Base-by-base conservation (phyloP, 805 yeast genomes). In the Yarrowia yakushimensis region DNA sequence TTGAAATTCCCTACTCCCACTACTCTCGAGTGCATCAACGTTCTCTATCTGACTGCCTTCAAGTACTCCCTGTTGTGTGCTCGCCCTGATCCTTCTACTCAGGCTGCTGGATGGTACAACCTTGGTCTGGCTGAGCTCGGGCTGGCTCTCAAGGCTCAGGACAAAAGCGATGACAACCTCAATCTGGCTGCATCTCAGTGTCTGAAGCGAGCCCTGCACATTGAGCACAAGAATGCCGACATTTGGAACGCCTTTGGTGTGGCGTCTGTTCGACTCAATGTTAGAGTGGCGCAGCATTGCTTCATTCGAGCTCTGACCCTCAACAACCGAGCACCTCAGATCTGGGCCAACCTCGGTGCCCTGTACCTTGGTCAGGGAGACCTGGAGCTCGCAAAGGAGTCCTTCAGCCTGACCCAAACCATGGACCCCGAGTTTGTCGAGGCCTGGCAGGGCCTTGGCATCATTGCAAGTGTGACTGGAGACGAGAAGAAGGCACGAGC, bases 361-460 rank as follows among this genome's bases (percentile, higher is more conserved):
- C 76, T 94, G 34, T 92, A 88, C 67, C 74, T 93, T 63, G 78
- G 82, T 30, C 78, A 81, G 63, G 85, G 85, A 2, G 98, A 93
- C 71, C 67, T 78, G 8, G 86, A 81, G 34, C 80, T 94, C 41
- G 94, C 98, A 0, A 79, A 80, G 45, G 85, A 86, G 65, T 85
- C 96, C 0, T 84, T 88, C 64, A 75, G 79, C 39, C 81, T 90
- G 65, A 87, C 94, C 0, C 93, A 88, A 67, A 84, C 96, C 20
- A 76, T 90, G 12, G 86, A 92, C 2, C 97, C 99, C 2, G 87
- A 85, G 60, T 81, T 79, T 59, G 78, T 88, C 0, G 78, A 77
- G 6, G 82, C 97, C 0, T 94, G 98, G 98, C 71, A 88, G 31
- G 97, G 97, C 1, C 85, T 86, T 69, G 97, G 97, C 0, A 70